Evolutionary conservation across 805 yeast genomes (phyloP).

Genomic region (Saccharomycopsis olivae): DNA sequence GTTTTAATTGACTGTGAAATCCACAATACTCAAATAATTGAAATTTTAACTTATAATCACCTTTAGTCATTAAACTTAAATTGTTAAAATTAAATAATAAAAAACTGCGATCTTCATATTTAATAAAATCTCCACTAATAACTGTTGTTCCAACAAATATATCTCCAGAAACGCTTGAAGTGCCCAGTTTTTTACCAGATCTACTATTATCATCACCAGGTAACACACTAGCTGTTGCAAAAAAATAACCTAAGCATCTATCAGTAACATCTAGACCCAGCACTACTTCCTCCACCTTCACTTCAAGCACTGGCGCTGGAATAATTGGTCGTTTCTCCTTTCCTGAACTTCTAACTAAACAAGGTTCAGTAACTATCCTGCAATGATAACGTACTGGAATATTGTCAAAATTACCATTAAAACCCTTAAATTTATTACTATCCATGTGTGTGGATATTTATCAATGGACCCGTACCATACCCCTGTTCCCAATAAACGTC

Average conservation of each 20-base stretch:
- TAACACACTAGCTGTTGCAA: neutral
- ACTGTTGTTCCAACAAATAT: slow-evolving; percentile 10
- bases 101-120: neutral
- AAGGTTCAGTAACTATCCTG: slow-evolving; percentile 9
- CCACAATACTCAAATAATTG: slow-evolving; percentile 7
- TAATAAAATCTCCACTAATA: slow-evolving; percentile 11
- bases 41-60: slow-evolving; percentile 13
- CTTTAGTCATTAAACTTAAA: slow-evolving; percentile 8
- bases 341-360: slow-evolving; percentile 9
- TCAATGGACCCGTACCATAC: too few species aligned
- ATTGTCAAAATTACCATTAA: too few species aligned
- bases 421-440: too few species aligned
- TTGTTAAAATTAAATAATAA: slow-evolving; percentile 14
- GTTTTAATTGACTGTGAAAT: too few species aligned
- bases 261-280: slow-evolving; percentile 7
- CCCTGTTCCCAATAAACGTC: too few species aligned
- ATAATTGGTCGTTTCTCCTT: slow-evolving; percentile 12
- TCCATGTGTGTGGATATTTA: too few species aligned
- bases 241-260: slow-evolving; percentile 3
- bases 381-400: too few species aligned
- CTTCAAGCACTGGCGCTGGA: slow-evolving; percentile 14
- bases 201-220: neutral
- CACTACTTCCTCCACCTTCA: slow-evolving; percentile 5
- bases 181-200: neutral
- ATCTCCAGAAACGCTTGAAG: neutral